phyloP scores from a whole-genome alignment of 805 yeast species.

The Sungouiozyma ichnusensis region DNA sequence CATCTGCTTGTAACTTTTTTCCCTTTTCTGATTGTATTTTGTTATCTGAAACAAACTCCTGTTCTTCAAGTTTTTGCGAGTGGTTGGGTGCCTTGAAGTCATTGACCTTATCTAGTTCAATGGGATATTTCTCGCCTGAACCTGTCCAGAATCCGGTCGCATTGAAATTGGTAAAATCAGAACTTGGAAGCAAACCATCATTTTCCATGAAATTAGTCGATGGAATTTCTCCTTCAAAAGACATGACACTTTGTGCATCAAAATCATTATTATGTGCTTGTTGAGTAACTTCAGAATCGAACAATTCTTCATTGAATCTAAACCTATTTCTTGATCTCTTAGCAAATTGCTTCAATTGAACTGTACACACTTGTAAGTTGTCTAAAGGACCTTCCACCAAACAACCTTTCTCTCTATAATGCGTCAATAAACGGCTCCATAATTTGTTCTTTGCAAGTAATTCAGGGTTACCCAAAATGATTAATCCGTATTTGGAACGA shows the following conservation, averaged over 20 bases:
- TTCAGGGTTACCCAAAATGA: constrained; percentile 76
- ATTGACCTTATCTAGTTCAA: background rate
- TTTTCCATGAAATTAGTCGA: background rate
- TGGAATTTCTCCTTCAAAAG: constrained; percentile 16
- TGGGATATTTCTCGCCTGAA: background rate
- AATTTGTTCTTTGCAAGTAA: constrained; percentile 57
- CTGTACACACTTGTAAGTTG: constrained; percentile 61
- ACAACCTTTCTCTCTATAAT: constrained; percentile 76
- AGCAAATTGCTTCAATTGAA: constrained; percentile 36
- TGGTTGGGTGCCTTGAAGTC: background rate
- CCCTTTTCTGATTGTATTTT: background rate
- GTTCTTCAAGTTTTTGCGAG: background rate
- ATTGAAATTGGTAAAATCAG: background rate
- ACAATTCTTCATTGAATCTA: constrained; percentile 12
- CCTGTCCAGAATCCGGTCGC: background rate
- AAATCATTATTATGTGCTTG: constrained; percentile 18
- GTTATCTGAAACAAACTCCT: background rate
- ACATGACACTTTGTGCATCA: constrained; percentile 28
- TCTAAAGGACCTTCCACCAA: constrained; percentile 84
- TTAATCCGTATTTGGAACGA: constrained; percentile 73
- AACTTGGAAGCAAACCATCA: background rate
- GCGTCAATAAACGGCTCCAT: constrained; percentile 71
- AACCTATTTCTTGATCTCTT: constrained; percentile 10
- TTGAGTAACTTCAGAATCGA: constrained; percentile 11
- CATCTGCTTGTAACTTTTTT: background rate